A percentile compares a stretch with the other conserved stretches of the same genome.
These are phyloP conservation scores for Inga oerstediana DNA, from an alignment of 306 rosid genomes.

Conservation along the genomic window DNA sequence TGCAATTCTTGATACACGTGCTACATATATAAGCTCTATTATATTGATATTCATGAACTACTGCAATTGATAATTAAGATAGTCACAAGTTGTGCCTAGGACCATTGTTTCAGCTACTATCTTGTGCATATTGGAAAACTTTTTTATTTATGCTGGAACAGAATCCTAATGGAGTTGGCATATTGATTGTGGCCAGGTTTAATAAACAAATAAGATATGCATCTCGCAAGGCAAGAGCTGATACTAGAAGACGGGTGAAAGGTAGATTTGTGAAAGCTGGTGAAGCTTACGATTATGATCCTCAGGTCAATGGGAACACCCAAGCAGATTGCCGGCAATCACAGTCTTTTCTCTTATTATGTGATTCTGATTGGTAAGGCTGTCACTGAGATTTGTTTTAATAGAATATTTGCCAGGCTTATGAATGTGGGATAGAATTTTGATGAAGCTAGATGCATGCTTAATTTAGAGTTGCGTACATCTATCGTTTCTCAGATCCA, in stretches of 20 bases:
- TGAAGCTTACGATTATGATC: slow-evolving; percentile 76
- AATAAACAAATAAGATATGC: slow-evolving; percentile 92
- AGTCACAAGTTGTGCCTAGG: not conserved
- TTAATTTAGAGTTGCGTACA: not conserved
- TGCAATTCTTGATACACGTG: not conserved
- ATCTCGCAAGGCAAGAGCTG: slow-evolving; percentile 90
- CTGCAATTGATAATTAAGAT: not conserved
- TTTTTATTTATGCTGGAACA: slow-evolving; percentile 9
- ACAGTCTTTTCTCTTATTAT: slow-evolving; percentile 30
- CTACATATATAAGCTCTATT: not conserved
- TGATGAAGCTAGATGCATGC: slow-evolving; percentile 27
- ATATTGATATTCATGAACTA: not conserved
- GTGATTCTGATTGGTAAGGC: slow-evolving; percentile 36
- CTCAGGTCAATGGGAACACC: slow-evolving; percentile 47
- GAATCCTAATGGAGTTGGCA: slow-evolving; percentile 24
- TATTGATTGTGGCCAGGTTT: slow-evolving; percentile 57
- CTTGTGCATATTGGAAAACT: slow-evolving; percentile 9
- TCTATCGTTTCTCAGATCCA: too few relatives aligned
- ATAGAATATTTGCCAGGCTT: slow-evolving; percentile 4
- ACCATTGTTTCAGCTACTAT: slow-evolving; percentile 13
- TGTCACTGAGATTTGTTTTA: slow-evolving; percentile 28
- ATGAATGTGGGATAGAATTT: slow-evolving; percentile 22
- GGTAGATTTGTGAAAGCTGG: slow-evolving; percentile 89
- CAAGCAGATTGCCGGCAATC: slow-evolving; percentile 38
- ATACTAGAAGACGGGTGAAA: slow-evolving; percentile 84